Base-by-base conservation (phyloP, 768 basidiomycete species). In the Baorangia bicolor region DNA sequence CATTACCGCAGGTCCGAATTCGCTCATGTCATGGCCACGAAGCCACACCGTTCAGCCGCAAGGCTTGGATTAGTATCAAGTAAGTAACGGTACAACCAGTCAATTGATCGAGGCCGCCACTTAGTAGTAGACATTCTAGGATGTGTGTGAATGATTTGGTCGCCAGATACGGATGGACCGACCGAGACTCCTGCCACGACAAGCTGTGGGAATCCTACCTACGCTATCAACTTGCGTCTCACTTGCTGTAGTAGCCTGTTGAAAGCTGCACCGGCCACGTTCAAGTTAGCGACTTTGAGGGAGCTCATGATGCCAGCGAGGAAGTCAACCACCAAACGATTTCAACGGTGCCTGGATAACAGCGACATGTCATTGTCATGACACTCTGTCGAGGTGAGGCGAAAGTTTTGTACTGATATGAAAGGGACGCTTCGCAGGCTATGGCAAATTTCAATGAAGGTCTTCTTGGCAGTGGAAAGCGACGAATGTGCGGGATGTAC, bases 401-500 rank as follows among this genome's bases (percentile, higher is more conserved):
- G 51, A 38, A n/a, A n/a, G n/a, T 48, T 43, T 31, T 33, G 30
- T 28, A 18, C 33, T 12, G 13, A 27, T 13, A 27, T 25, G 8
- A 3, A 55, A 53, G 50, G 41, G 28, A 30, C 35, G 38, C 40
- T 42, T 37, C 47, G 33, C 48, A 30, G 47, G 48, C 38, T 51
- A 16, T 33, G 23, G n/a, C n/a, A n/a, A n/a, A n/a, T n/a, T 27
- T 42, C 25, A 25, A 23, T 21, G n/a, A 38, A 39, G 30, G 51
- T 49, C 41, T 27, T 42, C 43, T 63, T 40, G 63, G 48, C 33
- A 38, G 23, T 9, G 42, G 35, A 55, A 39, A 33, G 28, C 48
- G 59, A 66, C 55, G 60, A 68, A 63, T 66, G 65, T 66, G 65
- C 53, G 42, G n/a, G 37, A 20, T 21, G 13, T 28, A 35, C 31